phyloP scores from a whole-genome alignment of 352 stramenopile species.

The Phytopythium oedochilum region DNA sequence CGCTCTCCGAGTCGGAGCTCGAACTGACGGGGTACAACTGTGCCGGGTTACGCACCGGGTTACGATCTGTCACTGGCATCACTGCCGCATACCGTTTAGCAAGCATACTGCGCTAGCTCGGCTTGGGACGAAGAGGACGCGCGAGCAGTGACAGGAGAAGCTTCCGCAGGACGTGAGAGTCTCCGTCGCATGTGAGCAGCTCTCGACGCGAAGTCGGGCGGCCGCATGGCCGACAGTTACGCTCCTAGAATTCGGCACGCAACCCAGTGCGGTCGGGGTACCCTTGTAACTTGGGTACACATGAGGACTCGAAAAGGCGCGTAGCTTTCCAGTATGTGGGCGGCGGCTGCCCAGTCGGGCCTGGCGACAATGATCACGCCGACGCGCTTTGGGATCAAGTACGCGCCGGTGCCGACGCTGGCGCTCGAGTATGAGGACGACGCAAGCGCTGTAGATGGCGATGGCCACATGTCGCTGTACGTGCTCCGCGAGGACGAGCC shows the following conservation, averaged over 20 bases:
- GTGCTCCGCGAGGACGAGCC: constrained; percentile 31
- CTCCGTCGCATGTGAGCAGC: no score
- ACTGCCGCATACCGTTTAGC: constrained; percentile 4
- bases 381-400: constrained; percentile 82
- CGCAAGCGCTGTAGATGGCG: constrained; percentile 27
- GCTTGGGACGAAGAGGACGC: neutral
- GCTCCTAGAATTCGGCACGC: no score
- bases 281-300: neutral
- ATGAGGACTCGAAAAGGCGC: neutral
- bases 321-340: no score
- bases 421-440: constrained; percentile 82
- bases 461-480: constrained; percentile 43
- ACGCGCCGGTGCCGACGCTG: constrained; percentile 68
- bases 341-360: no score
- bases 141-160: neutral
- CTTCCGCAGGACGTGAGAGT: no score
- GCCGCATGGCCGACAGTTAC: no score
- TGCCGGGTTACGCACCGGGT: neutral
- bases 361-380: constrained; percentile 51
- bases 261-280: no score
- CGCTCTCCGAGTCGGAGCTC: constrained; percentile 7
- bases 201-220: no score
- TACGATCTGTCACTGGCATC: constrained; percentile 5
- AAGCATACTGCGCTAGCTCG: neutral
- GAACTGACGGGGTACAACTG: neutral